Evolutionary conservation across 1,284 basidiomycete genomes (phyloP), one percentile per base, ranked within the genome.

Genomic region (Boletus sp.): DNA sequence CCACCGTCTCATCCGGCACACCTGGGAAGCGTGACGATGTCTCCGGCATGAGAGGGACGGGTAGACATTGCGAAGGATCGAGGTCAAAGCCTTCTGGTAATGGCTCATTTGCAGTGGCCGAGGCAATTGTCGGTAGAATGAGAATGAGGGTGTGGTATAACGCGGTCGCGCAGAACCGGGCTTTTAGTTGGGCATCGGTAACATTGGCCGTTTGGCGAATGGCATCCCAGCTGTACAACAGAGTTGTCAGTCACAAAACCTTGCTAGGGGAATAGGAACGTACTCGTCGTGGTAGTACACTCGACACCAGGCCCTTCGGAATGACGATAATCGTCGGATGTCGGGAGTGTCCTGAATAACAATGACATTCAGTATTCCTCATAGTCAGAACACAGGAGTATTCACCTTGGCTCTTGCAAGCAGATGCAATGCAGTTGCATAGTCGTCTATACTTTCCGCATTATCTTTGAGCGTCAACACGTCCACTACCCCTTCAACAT

Each of bases 231-330:
- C 92, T 94, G 67, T 52, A 64, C 37, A 54, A 28, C 61, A 48
- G 46, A 43, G n/a, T 59, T 58, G 25, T 59, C 35, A 47, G 31
- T 56, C 25, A 49, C 19, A 28, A 10, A 47, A 28, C 6, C 28
- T 51, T 6, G 17, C 54, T 11, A 53, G 44, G 65, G 70, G 30
- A 43, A 50, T 38, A n/a, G 49, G 10, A 33, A 79, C 88, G 68
- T 72, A 96, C 93, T 97, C 88, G 72, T 98, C 95, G 57, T 92
- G 87, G 48, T 92, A 81, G 70, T 93, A 96, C 51, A 96, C 85
- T 33, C 96, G 81, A 43, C 95, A 83, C 96, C 95, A 98, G 23
- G 93, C 82, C 35, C 84, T 85, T 47, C 86, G 80, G 68, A 94
- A 83, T 4, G 91, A 88, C 33, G 90, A 85, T 40, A 83, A 70